phyloP scores from a whole-genome alignment of 345 rosid genomes.

The Hibiscus syriacus region DNA sequence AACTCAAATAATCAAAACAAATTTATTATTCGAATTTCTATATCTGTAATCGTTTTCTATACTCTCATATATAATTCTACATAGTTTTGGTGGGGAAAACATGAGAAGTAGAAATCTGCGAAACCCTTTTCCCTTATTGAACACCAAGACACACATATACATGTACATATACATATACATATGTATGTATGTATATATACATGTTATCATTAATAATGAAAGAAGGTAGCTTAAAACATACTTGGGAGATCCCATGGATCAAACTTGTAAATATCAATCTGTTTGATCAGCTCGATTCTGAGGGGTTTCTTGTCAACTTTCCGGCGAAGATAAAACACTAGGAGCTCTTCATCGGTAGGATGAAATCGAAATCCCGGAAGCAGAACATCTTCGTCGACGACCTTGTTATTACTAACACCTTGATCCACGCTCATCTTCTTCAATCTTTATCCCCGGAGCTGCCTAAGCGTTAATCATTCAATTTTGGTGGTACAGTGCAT shows the following conservation, averaged over 20 bases:
- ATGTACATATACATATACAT: no score
- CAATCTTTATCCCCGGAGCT: background rate
- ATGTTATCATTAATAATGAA: background rate
- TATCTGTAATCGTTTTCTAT: background rate
- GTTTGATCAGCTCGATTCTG: slow-evolving; percentile 56
- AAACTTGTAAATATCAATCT: slow-evolving; percentile 77
- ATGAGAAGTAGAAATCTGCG: background rate
- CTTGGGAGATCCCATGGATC: slow-evolving; percentile 99
- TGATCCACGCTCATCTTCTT: background rate
- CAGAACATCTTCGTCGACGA: slow-evolving; percentile 17
- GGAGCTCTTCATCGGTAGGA: slow-evolving; percentile 88
- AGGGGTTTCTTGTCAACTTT: slow-evolving; percentile 54
- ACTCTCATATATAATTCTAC: background rate
- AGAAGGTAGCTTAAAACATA: slow-evolving; percentile 22
- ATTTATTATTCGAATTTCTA: background rate
- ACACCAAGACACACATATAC: background rate
- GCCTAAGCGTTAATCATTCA: background rate
- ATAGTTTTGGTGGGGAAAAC: background rate
- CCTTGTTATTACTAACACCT: background rate
- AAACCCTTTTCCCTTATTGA: background rate
- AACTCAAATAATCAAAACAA: no score
- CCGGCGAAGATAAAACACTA: slow-evolving; percentile 68
- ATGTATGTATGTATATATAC: no score
- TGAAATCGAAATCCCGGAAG: slow-evolving; percentile 95
- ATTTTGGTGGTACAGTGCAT: background rate